Base-by-base conservation (phyloP, 805 yeast genomes). In the Sungouiozyma ichnusensis region DNA sequence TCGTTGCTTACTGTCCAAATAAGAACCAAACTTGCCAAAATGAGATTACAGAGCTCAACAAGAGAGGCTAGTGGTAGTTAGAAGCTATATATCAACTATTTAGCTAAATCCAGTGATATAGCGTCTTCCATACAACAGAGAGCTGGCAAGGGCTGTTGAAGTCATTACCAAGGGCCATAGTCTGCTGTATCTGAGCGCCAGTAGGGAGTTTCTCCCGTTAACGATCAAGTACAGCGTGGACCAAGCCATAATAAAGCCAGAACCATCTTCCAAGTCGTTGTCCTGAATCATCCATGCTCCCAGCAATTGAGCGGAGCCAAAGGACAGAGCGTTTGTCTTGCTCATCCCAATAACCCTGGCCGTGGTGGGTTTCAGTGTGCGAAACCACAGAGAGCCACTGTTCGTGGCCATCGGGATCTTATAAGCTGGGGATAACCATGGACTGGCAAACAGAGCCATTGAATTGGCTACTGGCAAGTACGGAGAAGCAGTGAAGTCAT, bases 161-260 rank as follows among this genome's bases (percentile, higher is more conserved):
- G 79, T 64, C 35, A 86, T 64, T 5, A 72, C 65, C 36, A 84
- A 53, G 0, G 92, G 90, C 66, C 77, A 74, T 3, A 79, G 55
- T 33, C 78, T 76, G 38, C 79, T 79, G 39, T 75, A 69, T 43
- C 76, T 64, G 46, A 79, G 46, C 32, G 73, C 71, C 36, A 64
- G 67, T 20, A 81, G 38, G 11, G 83, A 67, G 5, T 76, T 71
- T 33, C 69, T 71, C 1, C 86, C 85, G 54, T 85, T 84, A 14
- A 81, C 85, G 11, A 87, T 57, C 44, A 81, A 55, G 53, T 85
- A 88, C 44, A 87, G 61, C 6, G 82, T 59, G 6, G 85, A 76
- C 95, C 96, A 88, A 2, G 92, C 94, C 52, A 76, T 68, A 5
- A 73, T 66, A 54, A 87, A 81, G 0, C 95, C 95, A 1, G 90